Conservation (phyloP, 208 protist genomes). For the Trypanosoma cruzi region DNA sequence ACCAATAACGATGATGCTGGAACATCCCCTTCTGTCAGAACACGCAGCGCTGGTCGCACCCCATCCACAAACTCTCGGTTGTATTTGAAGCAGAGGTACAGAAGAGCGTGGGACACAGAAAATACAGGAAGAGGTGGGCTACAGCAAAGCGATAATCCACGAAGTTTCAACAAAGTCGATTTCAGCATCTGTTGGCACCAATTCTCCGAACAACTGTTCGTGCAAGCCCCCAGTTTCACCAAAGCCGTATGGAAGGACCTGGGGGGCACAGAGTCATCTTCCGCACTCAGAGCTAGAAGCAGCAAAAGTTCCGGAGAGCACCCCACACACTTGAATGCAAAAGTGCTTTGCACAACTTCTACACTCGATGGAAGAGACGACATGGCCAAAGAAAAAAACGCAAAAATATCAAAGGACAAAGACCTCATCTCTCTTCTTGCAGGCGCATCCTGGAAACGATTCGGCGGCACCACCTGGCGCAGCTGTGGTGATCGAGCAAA, state of each 20-base stretch:
- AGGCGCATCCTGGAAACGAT: neutral
- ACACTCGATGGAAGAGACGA: slow-evolving; percentile 19
- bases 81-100: slow-evolving; percentile 69
- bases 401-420: slow-evolving; percentile 26
- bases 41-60: slow-evolving; percentile 57
- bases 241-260: slow-evolving; percentile 50
- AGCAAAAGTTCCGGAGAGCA: slow-evolving; percentile 22
- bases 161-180: slow-evolving; percentile 43
- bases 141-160: slow-evolving; percentile 20
- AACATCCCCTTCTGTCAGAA: slow-evolving; percentile 74
- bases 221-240: slow-evolving; percentile 43
- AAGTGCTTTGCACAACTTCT: slow-evolving; percentile 17
- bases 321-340: slow-evolving; percentile 25
- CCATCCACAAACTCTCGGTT: slow-evolving; percentile 81
- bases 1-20: slow-evolving; percentile 57
- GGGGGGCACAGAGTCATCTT: slow-evolving; percentile 16
- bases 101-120: slow-evolving; percentile 24
- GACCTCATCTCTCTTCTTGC: neutral
- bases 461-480: neutral
- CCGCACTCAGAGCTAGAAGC: slow-evolving; percentile 17
- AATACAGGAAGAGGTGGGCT: slow-evolving; percentile 17
- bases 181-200: slow-evolving; percentile 62
- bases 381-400: slow-evolving; percentile 19
- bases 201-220: slow-evolving; percentile 35
- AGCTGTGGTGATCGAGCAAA: neutral